phyloP scores from a whole-genome alignment of 164 flowering plant species.

The Umbilicus rupestris region DNA sequence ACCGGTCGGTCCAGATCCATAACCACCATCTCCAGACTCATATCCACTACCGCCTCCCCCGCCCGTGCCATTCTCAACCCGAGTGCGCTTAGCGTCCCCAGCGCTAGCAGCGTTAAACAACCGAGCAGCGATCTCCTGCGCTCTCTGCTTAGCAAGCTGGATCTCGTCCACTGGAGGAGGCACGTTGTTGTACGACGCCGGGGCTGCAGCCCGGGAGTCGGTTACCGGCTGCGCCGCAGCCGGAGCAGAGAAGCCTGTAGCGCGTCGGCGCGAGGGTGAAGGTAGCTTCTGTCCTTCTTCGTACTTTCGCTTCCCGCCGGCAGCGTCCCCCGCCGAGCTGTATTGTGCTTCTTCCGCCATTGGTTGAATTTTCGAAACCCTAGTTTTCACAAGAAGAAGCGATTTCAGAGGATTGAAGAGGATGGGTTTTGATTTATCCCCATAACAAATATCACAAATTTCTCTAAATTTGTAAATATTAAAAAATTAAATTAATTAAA shows the following conservation, averaged over 20 bases:
- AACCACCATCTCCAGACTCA: constrained; percentile 24
- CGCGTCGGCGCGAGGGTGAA: constrained; percentile 29
- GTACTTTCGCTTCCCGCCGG: constrained; percentile 46
- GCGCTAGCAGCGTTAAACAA: constrained; percentile 42
- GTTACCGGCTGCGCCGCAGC: constrained; percentile 24
- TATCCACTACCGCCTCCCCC: no score
- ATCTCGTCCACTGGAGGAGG: constrained; percentile 57
- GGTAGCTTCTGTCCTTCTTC: constrained; percentile 36
- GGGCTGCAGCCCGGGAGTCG: constrained; percentile 34
- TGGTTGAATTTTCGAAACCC: not conserved
- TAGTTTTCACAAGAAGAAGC: no score
- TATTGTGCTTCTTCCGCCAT: not conserved
- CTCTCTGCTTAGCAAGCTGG: constrained; percentile 80
- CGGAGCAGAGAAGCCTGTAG: constrained; percentile 61
- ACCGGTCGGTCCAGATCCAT: not conserved
- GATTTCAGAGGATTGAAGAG: no score
- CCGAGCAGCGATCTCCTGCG: constrained; percentile 90
- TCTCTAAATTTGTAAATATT: no score
- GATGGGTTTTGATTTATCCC: no score
- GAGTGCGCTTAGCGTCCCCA: constrained; percentile 76
- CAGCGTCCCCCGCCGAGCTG: not conserved
- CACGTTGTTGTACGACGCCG: constrained; percentile 46
- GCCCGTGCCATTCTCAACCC: constrained; percentile 41
- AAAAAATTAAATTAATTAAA: no score
- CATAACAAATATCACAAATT: no score